Evolutionary conservation across 345 rosid species (phyloP).

Genomic region (Citrus cavaleriei): DNA sequence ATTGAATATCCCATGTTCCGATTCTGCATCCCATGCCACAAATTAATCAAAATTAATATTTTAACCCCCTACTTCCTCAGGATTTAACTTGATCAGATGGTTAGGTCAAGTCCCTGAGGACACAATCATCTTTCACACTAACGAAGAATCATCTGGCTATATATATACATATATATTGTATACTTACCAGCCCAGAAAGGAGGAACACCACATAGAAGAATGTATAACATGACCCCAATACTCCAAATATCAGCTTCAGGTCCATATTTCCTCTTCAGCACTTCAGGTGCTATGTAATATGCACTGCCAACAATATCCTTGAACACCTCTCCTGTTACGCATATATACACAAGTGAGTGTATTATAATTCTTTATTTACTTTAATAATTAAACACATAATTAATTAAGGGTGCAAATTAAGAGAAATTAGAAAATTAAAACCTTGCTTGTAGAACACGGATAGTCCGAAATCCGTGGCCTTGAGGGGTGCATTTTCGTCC

Average conservation of each 20-base stretch:
- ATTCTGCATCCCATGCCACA: constrained; percentile 39
- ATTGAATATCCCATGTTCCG: constrained; percentile 93
- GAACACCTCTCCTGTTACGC: constrained; percentile 65
- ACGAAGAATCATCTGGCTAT: too few species aligned
- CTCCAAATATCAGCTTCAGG: constrained; percentile 98
- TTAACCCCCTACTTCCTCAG: too few species aligned
- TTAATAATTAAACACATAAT: too few species aligned
- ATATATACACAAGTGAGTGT: too few species aligned
- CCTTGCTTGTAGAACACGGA: constrained; percentile 96
- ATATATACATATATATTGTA: too few species aligned
- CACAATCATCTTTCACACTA: too few species aligned
- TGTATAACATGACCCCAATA: constrained; percentile 87
- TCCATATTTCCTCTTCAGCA: constrained; percentile 82
- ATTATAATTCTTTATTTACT: too few species aligned
- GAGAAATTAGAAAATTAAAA: not conserved
- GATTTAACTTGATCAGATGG: too few species aligned
- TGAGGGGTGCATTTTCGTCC: constrained; percentile 77
- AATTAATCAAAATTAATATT: too few species aligned
- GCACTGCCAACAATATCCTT: constrained; percentile 96
- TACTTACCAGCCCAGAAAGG: constrained; percentile 88
- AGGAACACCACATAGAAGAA: constrained; percentile 90
- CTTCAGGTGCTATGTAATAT: constrained; percentile 95
- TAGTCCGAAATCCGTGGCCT: constrained; percentile 90
- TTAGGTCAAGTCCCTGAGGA: too few species aligned
- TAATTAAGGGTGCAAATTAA: not conserved